A percentile compares a stretch with the other conserved stretches of the same genome.
Evolutionary conservation across 2,329 filamentous ascomycete genomes (phyloP).

Genomic region (Fusarium poae): DNA sequence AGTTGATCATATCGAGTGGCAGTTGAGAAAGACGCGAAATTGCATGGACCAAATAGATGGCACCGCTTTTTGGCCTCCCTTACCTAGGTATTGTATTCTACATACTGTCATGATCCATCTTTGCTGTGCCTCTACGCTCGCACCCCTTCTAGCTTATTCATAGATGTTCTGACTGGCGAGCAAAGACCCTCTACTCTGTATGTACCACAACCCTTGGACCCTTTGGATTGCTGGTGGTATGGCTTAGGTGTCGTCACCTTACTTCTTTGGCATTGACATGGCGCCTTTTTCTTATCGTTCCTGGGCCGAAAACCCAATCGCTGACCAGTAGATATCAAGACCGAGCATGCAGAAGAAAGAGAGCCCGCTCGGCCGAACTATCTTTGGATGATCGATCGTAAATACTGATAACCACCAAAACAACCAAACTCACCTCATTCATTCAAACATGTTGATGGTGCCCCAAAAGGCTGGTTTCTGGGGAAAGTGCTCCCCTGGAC

Average conservation of each 20-base stretch:
- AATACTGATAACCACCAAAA: constrained; percentile 41
- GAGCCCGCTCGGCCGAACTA: constrained; percentile 48
- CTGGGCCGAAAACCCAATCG: constrained; percentile 30
- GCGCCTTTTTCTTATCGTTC: constrained; percentile 33
- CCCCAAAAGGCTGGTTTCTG: constrained; percentile 51
- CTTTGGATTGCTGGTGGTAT: constrained; percentile 18
- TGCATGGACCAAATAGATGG: constrained; percentile 34
- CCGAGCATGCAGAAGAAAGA: constrained; percentile 17
- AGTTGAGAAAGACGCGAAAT: constrained; percentile 45
- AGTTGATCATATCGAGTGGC: constrained; percentile 29
- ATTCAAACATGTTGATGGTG: constrained; percentile 46
- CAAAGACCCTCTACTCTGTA: constrained; percentile 18
- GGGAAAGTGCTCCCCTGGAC: constrained; percentile 48
- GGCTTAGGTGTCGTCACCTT: constrained; percentile 43
- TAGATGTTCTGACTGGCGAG: constrained; percentile 28
- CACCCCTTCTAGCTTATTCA: constrained; percentile 29
- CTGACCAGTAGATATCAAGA: constrained; percentile 39
- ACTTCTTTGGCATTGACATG: constrained; percentile 19
- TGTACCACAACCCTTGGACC: constrained; percentile 24
- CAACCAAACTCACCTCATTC: constrained; percentile 24
- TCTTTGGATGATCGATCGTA: constrained; percentile 39
- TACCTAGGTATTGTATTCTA: too few relatives aligned
- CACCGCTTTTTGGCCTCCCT: constrained; percentile 16
- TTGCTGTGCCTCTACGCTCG: constrained; percentile 7
- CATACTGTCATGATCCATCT: constrained; percentile 10